Base-by-base conservation (phyloP, 495 filamentous ascomycete species). In the Trypethelium eluteriae region DNA sequence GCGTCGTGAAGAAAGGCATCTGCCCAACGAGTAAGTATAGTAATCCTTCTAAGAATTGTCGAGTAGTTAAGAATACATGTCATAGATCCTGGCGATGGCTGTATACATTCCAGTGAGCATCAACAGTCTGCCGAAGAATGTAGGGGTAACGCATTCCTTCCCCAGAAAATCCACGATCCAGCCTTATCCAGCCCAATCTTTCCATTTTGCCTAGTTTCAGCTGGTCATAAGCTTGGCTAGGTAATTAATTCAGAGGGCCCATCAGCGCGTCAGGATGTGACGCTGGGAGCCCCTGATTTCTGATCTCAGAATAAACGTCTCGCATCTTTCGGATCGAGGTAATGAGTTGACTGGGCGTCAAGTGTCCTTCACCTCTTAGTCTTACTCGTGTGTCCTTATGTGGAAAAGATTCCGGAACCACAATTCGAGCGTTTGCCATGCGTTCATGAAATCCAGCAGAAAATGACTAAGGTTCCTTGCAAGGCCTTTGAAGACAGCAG, bases 101-200 rank as follows among this genome's bases (percentile, higher is more conserved):
- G 18, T 36, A 32, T 59, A 36, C 53, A 59, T 59, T 59, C 53
- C 53, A 59, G 14, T 36, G 32, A 11, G 32, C 53, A 36, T 59
- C 53, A 59, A 59, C 32, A 59, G 32, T 16, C 7, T 12, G 5
- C 25, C 18, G n/a, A 59, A 14, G 32, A 36, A 36, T 32, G 32
- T 9, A 59, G 53, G 53, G 32, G 53, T 6, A 36, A 36, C 11
- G 18, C 53, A 59, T 59, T 59, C 53, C 32, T 36, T 18, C 10
- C 34, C n/a, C 32, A 34, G 7, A 36, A 75, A 68, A 73, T 69
- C 64, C 75, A 74, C 71, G 70, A 75, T 46, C 75, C 74, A 25
- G 68, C 73, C 35, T 74, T 25, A 25, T 25, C 25, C 25, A 25
- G 25, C 25, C 41, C 41, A 44, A 44, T 44, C 41, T 14, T 44